Percentiles rank a stretch among this genome's conserved stretches.
phyloP scores from a whole-genome alignment of 805 yeast species.

The Komagataella populi region DNA sequence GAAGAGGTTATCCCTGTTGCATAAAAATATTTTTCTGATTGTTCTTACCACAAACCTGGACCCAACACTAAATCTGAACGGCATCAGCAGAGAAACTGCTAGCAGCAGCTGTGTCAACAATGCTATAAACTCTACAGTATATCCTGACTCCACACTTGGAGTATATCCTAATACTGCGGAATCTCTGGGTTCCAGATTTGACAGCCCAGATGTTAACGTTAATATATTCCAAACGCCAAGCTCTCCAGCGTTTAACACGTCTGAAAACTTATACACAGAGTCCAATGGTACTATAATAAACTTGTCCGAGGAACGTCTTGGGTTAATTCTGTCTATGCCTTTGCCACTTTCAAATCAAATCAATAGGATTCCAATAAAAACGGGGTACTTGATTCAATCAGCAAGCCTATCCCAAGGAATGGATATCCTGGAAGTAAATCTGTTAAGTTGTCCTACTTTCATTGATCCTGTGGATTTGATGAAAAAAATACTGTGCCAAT shows the following conservation, averaged over 20 bases:
- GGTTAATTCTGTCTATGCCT: conserved; percentile 43
- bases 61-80: conserved; percentile 23
- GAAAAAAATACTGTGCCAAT: conserved; percentile 43
- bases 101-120: background rate
- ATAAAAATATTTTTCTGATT: conserved; percentile 42
- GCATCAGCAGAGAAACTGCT: conserved; percentile 5
- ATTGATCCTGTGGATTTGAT: conserved; percentile 42
- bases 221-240: background rate
- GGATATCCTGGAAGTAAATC: conserved; percentile 41
- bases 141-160: background rate
- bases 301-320: conserved; percentile 36
- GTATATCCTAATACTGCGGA: background rate
- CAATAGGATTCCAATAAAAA: conserved; percentile 52
- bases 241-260: background rate
- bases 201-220: background rate
- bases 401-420: conserved; percentile 4
- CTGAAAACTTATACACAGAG: background rate
- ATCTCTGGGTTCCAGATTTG: background rate
- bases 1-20: conserved; percentile 54
- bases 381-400: conserved; percentile 39
- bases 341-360: conserved; percentile 62
- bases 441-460: conserved; percentile 62
- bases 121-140: background rate
- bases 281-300: conserved; percentile 23
- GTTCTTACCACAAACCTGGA: conserved; percentile 56